Evolutionary conservation across 805 yeast genomes (phyloP).

Genomic region (Wickerhamiella allomyrinae): DNA sequence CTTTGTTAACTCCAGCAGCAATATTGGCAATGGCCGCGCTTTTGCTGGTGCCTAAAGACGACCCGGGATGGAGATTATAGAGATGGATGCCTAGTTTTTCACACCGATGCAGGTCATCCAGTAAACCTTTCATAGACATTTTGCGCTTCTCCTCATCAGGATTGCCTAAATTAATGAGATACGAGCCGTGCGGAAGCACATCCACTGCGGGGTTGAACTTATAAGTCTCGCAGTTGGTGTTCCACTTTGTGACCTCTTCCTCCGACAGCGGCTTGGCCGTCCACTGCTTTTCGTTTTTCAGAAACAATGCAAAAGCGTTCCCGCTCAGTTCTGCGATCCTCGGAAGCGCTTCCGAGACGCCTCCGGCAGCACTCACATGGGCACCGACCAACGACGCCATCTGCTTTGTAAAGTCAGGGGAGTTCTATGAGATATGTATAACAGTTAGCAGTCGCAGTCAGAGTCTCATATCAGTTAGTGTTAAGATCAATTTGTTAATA

Average conservation of each 20-base stretch:
- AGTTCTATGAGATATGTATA: too few species aligned
- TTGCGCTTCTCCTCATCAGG: conserved; percentile 70
- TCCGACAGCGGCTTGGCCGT: conserved; percentile 59
- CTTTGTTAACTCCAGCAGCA: conserved; percentile 69
- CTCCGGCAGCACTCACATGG: conserved; percentile 76
- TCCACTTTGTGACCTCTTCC: conserved; percentile 56
- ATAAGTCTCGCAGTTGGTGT: conserved; percentile 42
- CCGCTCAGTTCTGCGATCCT: conserved; percentile 47
- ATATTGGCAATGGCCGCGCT: conserved; percentile 46
- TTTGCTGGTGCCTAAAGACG: conserved; percentile 62
- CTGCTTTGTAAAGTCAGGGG: not conserved
- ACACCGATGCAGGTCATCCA: conserved; percentile 81
- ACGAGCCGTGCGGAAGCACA: conserved; percentile 87
- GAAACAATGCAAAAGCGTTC: conserved; percentile 78
- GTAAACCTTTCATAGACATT: conserved; percentile 59
- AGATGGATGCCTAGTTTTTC: conserved; percentile 72
- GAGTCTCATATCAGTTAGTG: too few species aligned
- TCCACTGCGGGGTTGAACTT: conserved; percentile 39
- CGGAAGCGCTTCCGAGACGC: conserved; percentile 50
- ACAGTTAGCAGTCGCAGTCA: too few species aligned
- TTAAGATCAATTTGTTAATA: too few species aligned
- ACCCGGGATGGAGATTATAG: conserved; percentile 83
- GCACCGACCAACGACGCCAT: conserved; percentile 53
- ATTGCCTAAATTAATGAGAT: conserved; percentile 81
- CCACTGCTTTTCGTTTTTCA: conserved; percentile 88